phyloP scores from a whole-genome alignment of 257 asterid genomes.

The Eustoma russellianum region DNA sequence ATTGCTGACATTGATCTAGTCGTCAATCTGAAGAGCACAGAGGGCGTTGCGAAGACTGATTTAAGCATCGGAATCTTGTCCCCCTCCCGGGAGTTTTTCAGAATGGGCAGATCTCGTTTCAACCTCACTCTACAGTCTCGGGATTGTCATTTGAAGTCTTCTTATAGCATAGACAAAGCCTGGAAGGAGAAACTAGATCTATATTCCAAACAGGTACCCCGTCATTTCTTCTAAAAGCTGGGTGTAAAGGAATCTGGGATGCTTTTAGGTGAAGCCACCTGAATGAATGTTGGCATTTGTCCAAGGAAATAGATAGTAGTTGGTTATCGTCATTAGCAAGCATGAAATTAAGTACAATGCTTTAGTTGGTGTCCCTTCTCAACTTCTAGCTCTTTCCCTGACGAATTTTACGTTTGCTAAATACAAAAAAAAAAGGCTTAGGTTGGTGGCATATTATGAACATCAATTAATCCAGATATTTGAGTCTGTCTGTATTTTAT shows the following conservation, averaged over 20 bases:
- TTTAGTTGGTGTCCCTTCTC: no score
- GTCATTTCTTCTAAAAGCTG: neutral
- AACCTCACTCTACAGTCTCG: constrained; percentile 28
- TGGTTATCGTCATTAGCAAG: no score
- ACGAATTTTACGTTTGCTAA: no score
- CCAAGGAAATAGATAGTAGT: no score
- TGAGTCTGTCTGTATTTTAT: no score
- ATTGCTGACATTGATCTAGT: constrained; percentile 75
- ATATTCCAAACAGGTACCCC: constrained; percentile 59
- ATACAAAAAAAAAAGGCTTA: no score
- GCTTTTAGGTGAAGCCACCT: neutral
- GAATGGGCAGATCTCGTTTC: constrained; percentile 36
- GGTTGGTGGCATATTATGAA: no score
- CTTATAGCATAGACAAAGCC: constrained; percentile 25
- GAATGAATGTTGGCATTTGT: no score
- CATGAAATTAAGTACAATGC: no score
- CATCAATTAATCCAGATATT: no score
- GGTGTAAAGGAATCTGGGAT: neutral
- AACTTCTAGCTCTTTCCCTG: no score
- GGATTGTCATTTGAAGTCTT: constrained; percentile 23
- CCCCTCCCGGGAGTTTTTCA: constrained; percentile 32
- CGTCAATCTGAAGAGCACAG: constrained; percentile 61
- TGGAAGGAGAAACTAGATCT: constrained; percentile 46
- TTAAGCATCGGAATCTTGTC: constrained; percentile 28
- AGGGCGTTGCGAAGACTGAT: constrained; percentile 26